Percentiles rank a stretch among this genome's conserved stretches.
These are phyloP conservation scores for Dioscorea dumetorum DNA, from an alignment of 106 monocot genomes.

Conservation along the genomic window DNA sequence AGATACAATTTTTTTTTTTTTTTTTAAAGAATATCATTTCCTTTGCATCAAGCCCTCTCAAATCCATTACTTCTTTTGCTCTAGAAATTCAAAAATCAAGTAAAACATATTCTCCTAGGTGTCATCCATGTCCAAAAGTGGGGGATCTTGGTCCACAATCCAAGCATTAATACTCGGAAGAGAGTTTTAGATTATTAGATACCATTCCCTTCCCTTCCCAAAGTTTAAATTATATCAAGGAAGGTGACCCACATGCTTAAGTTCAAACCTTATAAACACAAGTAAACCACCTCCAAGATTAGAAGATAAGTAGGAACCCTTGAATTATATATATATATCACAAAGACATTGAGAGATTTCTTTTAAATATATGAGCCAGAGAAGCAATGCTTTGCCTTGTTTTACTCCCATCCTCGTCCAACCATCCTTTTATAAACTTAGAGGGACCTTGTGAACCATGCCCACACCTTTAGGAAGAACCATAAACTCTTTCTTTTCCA, in stretches of 20 bases:
- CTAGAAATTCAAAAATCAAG: not conserved
- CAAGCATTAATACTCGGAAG: not conserved
- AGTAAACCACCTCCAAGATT: not conserved
- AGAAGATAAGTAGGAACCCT: conserved; percentile 2
- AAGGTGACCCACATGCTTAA: not conserved
- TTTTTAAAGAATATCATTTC: conserved; percentile 1
- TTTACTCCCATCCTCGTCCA: not conserved
- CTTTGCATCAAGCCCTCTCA: not conserved
- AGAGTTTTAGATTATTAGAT: not conserved
- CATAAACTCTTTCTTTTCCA: conserved; percentile 27
- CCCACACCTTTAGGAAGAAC: conserved; percentile 22
- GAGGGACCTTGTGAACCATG: conserved; percentile 7
- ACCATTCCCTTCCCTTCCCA: not conserved
- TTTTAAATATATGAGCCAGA: not conserved
- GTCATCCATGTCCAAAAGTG: conserved; percentile 1
- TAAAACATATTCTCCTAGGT: not conserved
- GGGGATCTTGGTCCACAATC: conserved; percentile 4
- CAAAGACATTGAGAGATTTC: not conserved
- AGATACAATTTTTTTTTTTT: not conserved
- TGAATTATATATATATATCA: conserved; percentile 12
- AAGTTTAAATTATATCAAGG: conserved; percentile 8
- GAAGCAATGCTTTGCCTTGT: conserved; percentile 14
- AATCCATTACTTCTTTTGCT: not conserved
- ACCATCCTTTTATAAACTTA: not conserved
- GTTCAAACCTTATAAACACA: not conserved